phyloP scores from a whole-genome alignment of 345 rosid genomes.

The Eucalyptus tenuipes region DNA sequence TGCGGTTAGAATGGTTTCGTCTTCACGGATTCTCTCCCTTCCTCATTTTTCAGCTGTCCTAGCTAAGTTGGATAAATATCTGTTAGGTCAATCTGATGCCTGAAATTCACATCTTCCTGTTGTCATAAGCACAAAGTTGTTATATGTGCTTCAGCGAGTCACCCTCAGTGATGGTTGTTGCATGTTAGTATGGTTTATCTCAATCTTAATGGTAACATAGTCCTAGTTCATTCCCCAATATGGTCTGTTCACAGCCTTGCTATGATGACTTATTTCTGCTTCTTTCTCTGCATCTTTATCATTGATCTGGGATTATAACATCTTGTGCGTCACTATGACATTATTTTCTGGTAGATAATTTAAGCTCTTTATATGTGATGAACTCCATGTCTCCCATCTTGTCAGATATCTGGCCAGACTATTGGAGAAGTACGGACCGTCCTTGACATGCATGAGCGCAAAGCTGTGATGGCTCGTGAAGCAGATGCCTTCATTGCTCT shows the following conservation, averaged over 20 bases:
- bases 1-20: neutral
- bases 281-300: neutral
- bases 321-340: neutral
- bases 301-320: neutral
- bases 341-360: neutral
- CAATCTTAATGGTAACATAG: neutral
- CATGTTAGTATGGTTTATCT: neutral
- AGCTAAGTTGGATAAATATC: neutral
- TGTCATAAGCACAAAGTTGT: neutral
- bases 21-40: neutral
- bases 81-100: neutral
- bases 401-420: conserved; percentile 81
- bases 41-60: neutral
- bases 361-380: neutral
- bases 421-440: conserved; percentile 83
- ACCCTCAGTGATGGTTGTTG: neutral
- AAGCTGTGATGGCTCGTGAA: conserved; percentile 96
- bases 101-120: neutral
- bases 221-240: neutral
- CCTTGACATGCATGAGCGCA: conserved; percentile 90
- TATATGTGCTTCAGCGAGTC: neutral
- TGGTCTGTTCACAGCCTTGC: neutral
- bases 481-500: conserved; percentile 94
- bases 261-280: neutral
- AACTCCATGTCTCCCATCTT: neutral